Conservation (phyloP, 2,329 filamentous ascomycete genomes). For the Penicillium nordicum region DNA sequence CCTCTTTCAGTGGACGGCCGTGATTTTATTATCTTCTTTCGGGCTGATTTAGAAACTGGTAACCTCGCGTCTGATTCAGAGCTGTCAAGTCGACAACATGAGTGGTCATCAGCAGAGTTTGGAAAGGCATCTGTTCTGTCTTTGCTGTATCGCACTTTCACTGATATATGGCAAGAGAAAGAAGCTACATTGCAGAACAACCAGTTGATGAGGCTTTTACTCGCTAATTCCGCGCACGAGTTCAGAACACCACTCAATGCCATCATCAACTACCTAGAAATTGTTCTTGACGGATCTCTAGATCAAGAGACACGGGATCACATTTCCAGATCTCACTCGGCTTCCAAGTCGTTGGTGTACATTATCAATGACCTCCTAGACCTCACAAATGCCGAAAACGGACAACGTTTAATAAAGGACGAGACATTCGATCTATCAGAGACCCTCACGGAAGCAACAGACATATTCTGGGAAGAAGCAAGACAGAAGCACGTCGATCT, state of each 20-base stretch:
- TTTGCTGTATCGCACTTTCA: slow-evolving; percentile 81
- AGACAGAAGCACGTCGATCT: slow-evolving; percentile 71
- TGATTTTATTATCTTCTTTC: slow-evolving; percentile 87
- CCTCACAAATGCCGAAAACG: slow-evolving; percentile 80
- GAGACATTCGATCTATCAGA: slow-evolving; percentile 70
- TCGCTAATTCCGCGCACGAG: slow-evolving; percentile 86
- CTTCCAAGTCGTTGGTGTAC: slow-evolving; percentile 85
- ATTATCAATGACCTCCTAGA: slow-evolving; percentile 89
- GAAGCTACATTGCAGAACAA: slow-evolving; percentile 77
- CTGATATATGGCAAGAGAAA: slow-evolving; percentile 87
- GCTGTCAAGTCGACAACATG: slow-evolving; percentile 57
- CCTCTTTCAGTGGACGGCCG: slow-evolving; percentile 69
- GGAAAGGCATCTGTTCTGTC: slow-evolving; percentile 84
- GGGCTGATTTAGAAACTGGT: slow-evolving; percentile 55
- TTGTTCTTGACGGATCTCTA: slow-evolving; percentile 73
- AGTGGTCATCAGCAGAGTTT: slow-evolving; percentile 83
- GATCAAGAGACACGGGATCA: slow-evolving; percentile 82
- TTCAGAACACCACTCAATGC: slow-evolving; percentile 85
- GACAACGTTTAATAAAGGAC: slow-evolving; percentile 71
- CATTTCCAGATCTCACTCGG: slow-evolving; percentile 76
- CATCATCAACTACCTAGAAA: slow-evolving; percentile 93
- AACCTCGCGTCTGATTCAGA: background rate
- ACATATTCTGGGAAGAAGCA: slow-evolving; percentile 71
- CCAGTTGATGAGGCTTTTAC: slow-evolving; percentile 69
- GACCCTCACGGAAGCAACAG: slow-evolving; percentile 71